phyloP scores from a whole-genome alignment of 1,139 yeast genomes.

The Saccharomyces hybrid region DNA sequence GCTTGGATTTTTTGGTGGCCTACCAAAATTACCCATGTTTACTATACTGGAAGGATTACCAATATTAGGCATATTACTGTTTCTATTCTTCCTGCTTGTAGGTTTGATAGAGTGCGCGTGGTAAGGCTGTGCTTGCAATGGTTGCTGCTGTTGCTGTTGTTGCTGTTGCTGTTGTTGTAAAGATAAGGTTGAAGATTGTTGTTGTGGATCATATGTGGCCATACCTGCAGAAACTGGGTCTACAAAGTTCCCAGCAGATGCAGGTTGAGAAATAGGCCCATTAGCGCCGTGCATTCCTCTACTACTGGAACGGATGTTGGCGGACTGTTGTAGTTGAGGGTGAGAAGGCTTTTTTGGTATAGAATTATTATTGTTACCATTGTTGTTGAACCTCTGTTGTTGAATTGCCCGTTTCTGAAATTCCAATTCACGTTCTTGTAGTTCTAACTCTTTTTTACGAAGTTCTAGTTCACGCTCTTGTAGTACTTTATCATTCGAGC shows the following conservation, averaged over 20 bases:
- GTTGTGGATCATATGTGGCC: slow-evolving; percentile 8
- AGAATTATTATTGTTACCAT: slow-evolving; percentile 9
- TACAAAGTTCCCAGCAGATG: slow-evolving; percentile 15
- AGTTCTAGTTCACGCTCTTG: slow-evolving; percentile 37
- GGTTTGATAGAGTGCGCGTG: slow-evolving; percentile 28
- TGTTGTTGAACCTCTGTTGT: slow-evolving; percentile 13
- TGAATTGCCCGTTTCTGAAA: slow-evolving; percentile 30
- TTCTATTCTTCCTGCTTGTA: slow-evolving; percentile 32
- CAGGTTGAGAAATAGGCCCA: slow-evolving; percentile 6
- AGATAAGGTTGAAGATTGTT: slow-evolving; percentile 6
- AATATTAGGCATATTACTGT: slow-evolving; percentile 27
- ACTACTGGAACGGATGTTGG: slow-evolving; percentile 13
- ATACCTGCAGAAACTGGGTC: slow-evolving; percentile 15
- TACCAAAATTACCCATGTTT: slow-evolving; percentile 15
- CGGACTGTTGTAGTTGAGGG: slow-evolving; percentile 18
- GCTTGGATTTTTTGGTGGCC: slow-evolving; percentile 9
- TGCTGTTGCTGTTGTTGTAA: slow-evolving; percentile 3
- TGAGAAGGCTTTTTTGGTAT: slow-evolving; percentile 22
- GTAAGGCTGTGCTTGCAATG: neutral
- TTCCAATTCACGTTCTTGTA: slow-evolving; percentile 37
- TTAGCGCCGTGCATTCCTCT: slow-evolving; percentile 27
- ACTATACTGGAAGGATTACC: slow-evolving; percentile 28
- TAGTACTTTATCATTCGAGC: slow-evolving; percentile 12
- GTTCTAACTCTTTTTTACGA: slow-evolving; percentile 39
- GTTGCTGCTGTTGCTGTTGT: slow-evolving; percentile 7